Evolutionary conservation across 495 filamentous ascomycete genomes (phyloP).

Genomic region (Chaetomidium leptoderma): DNA sequence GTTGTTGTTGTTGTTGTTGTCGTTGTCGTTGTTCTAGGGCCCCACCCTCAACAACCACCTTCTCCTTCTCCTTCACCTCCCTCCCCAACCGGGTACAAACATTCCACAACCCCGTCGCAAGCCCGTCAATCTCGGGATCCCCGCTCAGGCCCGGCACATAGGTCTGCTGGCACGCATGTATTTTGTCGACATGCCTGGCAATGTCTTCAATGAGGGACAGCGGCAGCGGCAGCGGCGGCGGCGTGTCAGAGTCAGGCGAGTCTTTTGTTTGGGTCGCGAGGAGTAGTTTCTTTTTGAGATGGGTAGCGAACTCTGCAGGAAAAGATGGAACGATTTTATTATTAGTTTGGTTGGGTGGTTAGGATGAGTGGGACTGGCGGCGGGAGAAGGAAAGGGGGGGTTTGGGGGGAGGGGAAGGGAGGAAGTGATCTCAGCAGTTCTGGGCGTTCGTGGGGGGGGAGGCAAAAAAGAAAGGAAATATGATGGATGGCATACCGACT

Average conservation of each 20-base stretch:
- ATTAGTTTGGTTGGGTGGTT: not conserved
- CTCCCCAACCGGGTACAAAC: conserved; percentile 52
- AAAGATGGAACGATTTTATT: no score
- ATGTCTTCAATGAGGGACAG: conserved; percentile 37
- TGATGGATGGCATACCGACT: conserved; percentile 14
- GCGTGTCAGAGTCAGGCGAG: conserved; percentile 13
- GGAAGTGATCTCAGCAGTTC: no score
- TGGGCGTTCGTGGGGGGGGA: no score
- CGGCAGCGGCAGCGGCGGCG: conserved; percentile 21
- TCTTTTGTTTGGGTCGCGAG: conserved; percentile 23
- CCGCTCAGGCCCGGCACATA: conserved; percentile 16
- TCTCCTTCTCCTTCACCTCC: conserved; percentile 12
- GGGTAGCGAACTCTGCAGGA: conserved; percentile 26
- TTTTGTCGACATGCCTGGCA: conserved; percentile 31
- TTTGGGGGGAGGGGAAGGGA: no score
- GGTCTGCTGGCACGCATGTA: conserved; percentile 25
- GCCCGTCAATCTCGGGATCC: conserved; percentile 45
- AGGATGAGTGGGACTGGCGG: not conserved
- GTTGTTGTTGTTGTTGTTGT: no score
- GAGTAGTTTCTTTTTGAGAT: conserved; percentile 17
- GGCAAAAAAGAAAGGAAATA: no score
- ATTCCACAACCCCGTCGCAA: conserved; percentile 64
- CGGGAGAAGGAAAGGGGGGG: no score
- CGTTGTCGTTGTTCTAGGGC: no score
- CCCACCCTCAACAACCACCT: not conserved